These are phyloP conservation scores for Yamadazyma akitaensis DNA, from an alignment of 805 yeast genomes.

Conservation along the genomic window DNA sequence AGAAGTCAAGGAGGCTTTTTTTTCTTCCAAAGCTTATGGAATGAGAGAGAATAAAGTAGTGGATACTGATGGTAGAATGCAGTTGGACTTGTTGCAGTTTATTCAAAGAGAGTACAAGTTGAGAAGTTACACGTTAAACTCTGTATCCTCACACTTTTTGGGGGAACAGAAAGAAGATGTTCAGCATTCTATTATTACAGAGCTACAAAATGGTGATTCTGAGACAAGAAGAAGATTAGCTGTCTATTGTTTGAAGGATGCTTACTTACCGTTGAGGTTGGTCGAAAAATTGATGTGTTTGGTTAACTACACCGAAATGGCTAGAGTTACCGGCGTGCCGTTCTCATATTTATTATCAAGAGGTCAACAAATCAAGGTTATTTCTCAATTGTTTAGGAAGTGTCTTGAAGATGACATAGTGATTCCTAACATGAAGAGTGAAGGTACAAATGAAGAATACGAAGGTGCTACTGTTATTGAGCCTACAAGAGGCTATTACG, in stretches of 20 bases:
- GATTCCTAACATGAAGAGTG: conserved; percentile 83
- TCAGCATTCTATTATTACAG: conserved; percentile 94
- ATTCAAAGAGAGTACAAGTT: conserved; percentile 92
- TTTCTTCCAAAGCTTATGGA: conserved; percentile 95
- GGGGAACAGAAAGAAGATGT: conserved; percentile 98
- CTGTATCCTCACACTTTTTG: conserved; percentile 90
- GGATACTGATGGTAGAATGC: conserved; percentile 95
- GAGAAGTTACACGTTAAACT: conserved; percentile 90
- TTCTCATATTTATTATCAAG: conserved; percentile 82
- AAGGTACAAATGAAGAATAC: conserved; percentile 84
- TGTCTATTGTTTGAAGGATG: conserved; percentile 95
- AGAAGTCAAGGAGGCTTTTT: conserved; percentile 74
- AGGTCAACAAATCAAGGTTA: conserved; percentile 97
- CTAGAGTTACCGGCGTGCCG: conserved; percentile 98
- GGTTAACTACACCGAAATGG: conserved; percentile 98
- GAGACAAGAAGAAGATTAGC: conserved; percentile 95
- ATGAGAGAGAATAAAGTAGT: conserved; percentile 88
- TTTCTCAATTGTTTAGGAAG: conserved; percentile 91
- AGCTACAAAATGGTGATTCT: conserved; percentile 84
- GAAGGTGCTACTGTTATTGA: conserved; percentile 99
- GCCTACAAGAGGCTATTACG: conserved; percentile 92
- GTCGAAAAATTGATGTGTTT: conserved; percentile 93
- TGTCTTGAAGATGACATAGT: conserved; percentile 84
- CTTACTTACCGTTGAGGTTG: conserved; percentile 83
- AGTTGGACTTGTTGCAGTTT: conserved; percentile 87